Conservation (phyloP, 1,284 basidiomycete species). For the Boletus semigastroideus region DNA sequence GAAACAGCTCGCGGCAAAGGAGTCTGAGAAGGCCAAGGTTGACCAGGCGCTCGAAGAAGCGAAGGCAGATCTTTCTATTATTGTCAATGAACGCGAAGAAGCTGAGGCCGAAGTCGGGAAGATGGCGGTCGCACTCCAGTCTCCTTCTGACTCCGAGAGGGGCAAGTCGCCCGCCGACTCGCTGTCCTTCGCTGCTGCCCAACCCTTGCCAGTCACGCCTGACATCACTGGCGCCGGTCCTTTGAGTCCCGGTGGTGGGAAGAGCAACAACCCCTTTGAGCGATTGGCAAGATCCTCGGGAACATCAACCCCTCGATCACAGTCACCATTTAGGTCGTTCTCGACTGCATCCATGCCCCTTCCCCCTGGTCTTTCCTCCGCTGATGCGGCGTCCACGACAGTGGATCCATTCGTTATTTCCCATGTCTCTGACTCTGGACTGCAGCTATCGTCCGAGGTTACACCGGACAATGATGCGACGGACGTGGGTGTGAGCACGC, state of each 20-base stretch:
- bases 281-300: conserved; percentile 55
- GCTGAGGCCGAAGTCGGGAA: conserved; percentile 53
- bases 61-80: conserved; percentile 50
- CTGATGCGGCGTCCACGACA: conserved; percentile 16
- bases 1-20: conserved; percentile 90
- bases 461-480: conserved; percentile 24
- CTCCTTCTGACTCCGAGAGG: conserved; percentile 16
- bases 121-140: conserved; percentile 1
- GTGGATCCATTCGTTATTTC: conserved; percentile 60
- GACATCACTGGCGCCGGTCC: conserved; percentile 39
- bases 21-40: conserved; percentile 71
- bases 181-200: conserved; percentile 59
- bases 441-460: conserved; percentile 20
- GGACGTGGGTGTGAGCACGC: conserved; percentile 25
- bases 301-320: conserved; percentile 47
- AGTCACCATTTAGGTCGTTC: conserved; percentile 58
- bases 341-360: conserved; percentile 37
- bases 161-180: conserved; percentile 42
- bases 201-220: conserved; percentile 71
- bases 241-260: conserved; percentile 43
- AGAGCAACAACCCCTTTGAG: conserved; percentile 96
- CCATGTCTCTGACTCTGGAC: conserved; percentile 38
- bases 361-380: conserved; percentile 27
- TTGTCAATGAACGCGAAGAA: conserved; percentile 57
- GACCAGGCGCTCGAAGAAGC: conserved; percentile 74